Percentiles rank a stretch among this genome's conserved stretches.
phyloP scores from a whole-genome alignment of 2,329 filamentous ascomycete species.

The Monilinia fructicola region DNA sequence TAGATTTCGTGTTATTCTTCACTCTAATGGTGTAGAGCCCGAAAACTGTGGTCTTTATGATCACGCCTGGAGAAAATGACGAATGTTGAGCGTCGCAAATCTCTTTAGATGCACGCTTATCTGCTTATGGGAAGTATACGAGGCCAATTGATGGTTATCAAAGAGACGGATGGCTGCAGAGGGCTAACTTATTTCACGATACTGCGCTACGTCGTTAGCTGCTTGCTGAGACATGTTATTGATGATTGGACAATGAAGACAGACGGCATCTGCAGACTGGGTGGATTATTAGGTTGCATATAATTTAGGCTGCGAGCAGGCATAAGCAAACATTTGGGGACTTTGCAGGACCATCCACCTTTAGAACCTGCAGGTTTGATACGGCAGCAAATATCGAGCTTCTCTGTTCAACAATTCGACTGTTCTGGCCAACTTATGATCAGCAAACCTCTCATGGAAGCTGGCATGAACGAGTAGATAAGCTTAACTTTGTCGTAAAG shows the following conservation, averaged over 20 bases:
- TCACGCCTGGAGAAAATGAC: neutral
- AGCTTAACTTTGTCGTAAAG: neutral
- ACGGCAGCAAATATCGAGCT: neutral
- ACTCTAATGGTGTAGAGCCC: neutral
- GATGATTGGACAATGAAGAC: neutral
- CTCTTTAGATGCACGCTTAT: neutral
- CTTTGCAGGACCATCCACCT: neutral
- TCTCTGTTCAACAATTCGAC: neutral
- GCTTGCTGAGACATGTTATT: too few relatives aligned
- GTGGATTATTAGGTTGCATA: neutral
- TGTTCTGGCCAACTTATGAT: conserved; percentile 2
- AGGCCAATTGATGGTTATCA: neutral
- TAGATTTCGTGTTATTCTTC: neutral
- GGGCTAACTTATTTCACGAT: neutral
- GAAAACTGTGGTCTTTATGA: neutral
- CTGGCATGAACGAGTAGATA: neutral
- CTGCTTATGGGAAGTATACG: too few relatives aligned
- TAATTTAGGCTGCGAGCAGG: neutral
- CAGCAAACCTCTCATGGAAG: neutral
- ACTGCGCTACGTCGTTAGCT: neutral
- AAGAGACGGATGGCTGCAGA: neutral
- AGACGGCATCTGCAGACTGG: too few relatives aligned
- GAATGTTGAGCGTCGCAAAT: neutral
- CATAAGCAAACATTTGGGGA: neutral
- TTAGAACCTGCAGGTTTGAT: neutral